Conservation (phyloP, 805 yeast genomes). For the Metschnikowia koreensis region DNA sequence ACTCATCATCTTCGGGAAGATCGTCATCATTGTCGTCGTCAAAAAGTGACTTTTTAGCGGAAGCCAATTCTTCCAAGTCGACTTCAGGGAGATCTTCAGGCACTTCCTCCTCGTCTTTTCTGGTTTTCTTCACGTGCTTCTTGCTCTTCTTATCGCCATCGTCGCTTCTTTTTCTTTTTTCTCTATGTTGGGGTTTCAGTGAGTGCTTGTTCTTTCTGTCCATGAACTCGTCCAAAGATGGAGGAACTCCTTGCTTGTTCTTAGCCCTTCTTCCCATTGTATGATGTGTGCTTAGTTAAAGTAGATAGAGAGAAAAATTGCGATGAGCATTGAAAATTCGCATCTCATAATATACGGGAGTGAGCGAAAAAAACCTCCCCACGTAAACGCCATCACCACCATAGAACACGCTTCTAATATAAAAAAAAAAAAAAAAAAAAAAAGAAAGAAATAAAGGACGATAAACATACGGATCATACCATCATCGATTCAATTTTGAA, state of each 20-base stretch:
- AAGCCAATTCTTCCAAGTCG: conserved; percentile 61
- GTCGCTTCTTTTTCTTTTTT: conserved; percentile 23
- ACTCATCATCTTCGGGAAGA: conserved; percentile 44
- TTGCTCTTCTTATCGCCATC: conserved; percentile 20
- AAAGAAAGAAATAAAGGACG: too few species aligned
- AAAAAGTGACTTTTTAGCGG: conserved; percentile 72
- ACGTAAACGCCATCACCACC: background rate
- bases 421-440: background rate
- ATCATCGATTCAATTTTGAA: too few species aligned
- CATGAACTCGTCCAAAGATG: conserved; percentile 75
- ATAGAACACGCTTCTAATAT: background rate
- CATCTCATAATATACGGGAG: conserved; percentile 9
- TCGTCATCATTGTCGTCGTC: conserved; percentile 63
- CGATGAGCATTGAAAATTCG: conserved; percentile 21
- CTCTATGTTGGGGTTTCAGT: conserved; percentile 28
- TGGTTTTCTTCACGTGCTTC: conserved; percentile 19
- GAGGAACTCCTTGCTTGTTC: conserved; percentile 92
- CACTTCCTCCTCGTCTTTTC: conserved; percentile 17
- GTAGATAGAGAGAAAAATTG: conserved; percentile 13
- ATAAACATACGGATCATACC: too few species aligned
- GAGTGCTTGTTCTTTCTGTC: conserved; percentile 40
- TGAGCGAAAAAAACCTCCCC: conserved; percentile 5
- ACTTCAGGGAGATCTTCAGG: conserved; percentile 56
- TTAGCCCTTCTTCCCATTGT: conserved; percentile 90
- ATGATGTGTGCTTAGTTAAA: background rate